phyloP scores from a whole-genome alignment of 2,329 filamentous ascomycete genomes.

The Colletotrichum zoysiae region DNA sequence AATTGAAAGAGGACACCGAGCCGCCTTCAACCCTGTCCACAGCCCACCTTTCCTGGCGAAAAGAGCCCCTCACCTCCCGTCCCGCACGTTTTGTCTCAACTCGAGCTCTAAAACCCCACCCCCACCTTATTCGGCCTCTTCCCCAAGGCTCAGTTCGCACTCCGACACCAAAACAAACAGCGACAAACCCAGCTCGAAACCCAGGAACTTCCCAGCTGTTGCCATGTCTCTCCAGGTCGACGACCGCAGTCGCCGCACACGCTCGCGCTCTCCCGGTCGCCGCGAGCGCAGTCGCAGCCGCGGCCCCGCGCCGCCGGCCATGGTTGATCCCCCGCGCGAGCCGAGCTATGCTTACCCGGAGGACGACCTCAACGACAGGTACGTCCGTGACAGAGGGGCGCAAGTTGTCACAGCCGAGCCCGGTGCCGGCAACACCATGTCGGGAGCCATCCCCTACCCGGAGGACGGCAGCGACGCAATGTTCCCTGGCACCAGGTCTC shows the following conservation, averaged over 20 bases:
- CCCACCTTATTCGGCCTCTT: constrained; percentile 7
- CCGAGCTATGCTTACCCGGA: constrained; percentile 57
- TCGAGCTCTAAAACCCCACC: constrained; percentile 30
- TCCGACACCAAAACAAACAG: constrained; percentile 22
- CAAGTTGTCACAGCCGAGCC: constrained; percentile 38
- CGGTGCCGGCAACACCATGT: constrained; percentile 25
- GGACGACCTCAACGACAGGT: constrained; percentile 57
- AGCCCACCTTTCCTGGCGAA: constrained; percentile 17
- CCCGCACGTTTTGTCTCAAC: constrained; percentile 39
- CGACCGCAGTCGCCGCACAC: constrained; percentile 58
- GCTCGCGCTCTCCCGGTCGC: constrained; percentile 62
- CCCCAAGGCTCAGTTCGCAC: constrained; percentile 1
- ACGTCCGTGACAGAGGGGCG: constrained; percentile 44
- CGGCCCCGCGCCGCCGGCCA: constrained; percentile 47
- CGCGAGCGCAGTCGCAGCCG: constrained; percentile 53
- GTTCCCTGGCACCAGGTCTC: constrained; percentile 52
- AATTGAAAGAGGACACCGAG: constrained; percentile 4
- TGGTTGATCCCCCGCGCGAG: constrained; percentile 57
- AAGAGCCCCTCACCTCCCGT: constrained; percentile 30
- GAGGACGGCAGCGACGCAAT: constrained; percentile 54
- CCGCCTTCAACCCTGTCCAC: constrained; percentile 20
- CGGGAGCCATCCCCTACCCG: constrained; percentile 54
- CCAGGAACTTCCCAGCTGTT: constrained; percentile 19
- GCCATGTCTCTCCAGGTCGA: constrained; percentile 67
- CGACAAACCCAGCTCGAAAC: constrained; percentile 34